Percentiles rank a stretch among this genome's conserved stretches.
These are phyloP conservation scores for Nakazawaea molendinolei DNA, from an alignment of 805 yeast species.

Conservation along the genomic window DNA sequence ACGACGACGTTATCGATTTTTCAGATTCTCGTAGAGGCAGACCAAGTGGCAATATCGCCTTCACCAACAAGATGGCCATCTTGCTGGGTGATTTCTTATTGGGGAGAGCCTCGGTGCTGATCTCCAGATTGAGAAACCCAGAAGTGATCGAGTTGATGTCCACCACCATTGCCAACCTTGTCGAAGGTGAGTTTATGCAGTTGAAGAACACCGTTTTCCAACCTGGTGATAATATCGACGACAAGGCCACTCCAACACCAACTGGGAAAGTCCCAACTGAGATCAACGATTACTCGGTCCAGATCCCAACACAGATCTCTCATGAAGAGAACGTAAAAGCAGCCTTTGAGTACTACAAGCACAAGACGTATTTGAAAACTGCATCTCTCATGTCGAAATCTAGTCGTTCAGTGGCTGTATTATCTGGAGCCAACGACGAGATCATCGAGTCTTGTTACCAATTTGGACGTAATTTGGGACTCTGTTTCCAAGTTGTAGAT, in stretches of 20 bases:
- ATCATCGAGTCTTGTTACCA: conserved; percentile 84
- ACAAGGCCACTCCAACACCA: conserved; percentile 42
- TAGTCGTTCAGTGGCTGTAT: conserved; percentile 86
- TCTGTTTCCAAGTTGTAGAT: conserved; percentile 94
- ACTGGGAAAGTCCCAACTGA: conserved; percentile 59
- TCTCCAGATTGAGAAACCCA: conserved; percentile 89
- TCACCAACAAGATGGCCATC: conserved; percentile 95
- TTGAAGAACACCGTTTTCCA: conserved; percentile 82
- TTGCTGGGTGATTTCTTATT: conserved; percentile 93
- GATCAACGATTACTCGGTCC: conserved; percentile 53
- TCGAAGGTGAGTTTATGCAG: conserved; percentile 99
- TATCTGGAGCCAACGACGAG: conserved; percentile 72
- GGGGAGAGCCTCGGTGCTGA: conserved; percentile 94
- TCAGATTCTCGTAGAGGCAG: conserved; percentile 85
- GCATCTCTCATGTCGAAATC: conserved; percentile 93
- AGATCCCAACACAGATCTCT: conserved; percentile 23
- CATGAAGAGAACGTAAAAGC: conserved; percentile 67
- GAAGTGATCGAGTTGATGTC: conserved; percentile 95
- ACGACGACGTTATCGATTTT: conserved; percentile 94
- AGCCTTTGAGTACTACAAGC: conserved; percentile 93
- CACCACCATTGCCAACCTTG: conserved; percentile 92
- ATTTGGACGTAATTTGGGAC: conserved; percentile 88
- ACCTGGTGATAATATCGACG: conserved; percentile 37
- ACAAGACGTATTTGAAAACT: conserved; percentile 91
- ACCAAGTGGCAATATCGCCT: conserved; percentile 88